Conservation (phyloP, 2,329 filamentous ascomycete genomes). For the Lasiodiplodia sp. region DNA sequence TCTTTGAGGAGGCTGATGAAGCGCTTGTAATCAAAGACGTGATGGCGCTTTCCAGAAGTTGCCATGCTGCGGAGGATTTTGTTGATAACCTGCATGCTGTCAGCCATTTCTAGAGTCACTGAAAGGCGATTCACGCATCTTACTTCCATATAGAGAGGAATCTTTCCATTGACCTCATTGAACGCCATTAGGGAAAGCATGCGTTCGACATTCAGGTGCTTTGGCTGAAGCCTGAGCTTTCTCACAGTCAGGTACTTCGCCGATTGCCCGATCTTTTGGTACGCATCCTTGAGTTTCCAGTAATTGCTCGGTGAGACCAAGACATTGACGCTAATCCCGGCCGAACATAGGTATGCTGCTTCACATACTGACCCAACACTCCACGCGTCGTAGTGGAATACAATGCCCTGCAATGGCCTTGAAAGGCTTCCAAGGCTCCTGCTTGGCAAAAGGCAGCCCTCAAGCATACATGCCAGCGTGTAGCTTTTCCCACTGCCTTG, state of each 20-base stretch:
- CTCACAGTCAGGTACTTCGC: conserved; percentile 53
- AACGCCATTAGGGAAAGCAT: conserved; percentile 66
- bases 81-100: conserved; percentile 42
- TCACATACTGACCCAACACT: conserved; percentile 60
- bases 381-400: conserved; percentile 61
- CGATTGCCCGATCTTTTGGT: conserved; percentile 39
- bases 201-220: conserved; percentile 59
- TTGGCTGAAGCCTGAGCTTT: conserved; percentile 56
- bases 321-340: conserved; percentile 57
- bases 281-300: conserved; percentile 51
- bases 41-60: conserved; percentile 50
- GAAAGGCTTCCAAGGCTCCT: conserved; percentile 53
- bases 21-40: conserved; percentile 58
- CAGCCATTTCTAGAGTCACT: too few relatives aligned
- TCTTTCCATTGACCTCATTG: conserved; percentile 42
- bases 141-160: conserved; percentile 65
- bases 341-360: conserved; percentile 61
- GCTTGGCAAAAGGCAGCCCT: conserved; percentile 62
- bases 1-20: conserved; percentile 53
- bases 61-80: conserved; percentile 66
- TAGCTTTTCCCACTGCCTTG: conserved; percentile 70
- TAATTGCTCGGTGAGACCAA: conserved; percentile 61
- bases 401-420: conserved; percentile 64
- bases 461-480: conserved; percentile 65
- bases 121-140: too few relatives aligned